phyloP scores from a whole-genome alignment of 2,329 filamentous ascomycete species.

The Aspergillus flavus region DNA sequence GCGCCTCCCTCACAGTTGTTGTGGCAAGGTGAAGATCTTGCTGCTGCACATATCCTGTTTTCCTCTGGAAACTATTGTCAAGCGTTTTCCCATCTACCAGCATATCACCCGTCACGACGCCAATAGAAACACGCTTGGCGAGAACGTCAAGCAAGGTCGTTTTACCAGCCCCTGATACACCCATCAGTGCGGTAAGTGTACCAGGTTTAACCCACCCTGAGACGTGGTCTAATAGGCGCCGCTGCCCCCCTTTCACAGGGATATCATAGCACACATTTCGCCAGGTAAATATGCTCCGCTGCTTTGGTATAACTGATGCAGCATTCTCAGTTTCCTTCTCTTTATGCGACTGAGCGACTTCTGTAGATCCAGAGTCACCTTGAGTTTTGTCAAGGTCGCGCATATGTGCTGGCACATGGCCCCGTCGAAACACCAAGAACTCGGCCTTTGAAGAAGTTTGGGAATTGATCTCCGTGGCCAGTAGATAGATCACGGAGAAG shows the following conservation, averaged over 20 bases:
- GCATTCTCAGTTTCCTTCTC: constrained; percentile 17
- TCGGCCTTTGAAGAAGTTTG: constrained; percentile 66
- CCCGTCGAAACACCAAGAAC: constrained; percentile 66
- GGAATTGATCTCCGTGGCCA: constrained; percentile 67
- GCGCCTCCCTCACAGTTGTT: constrained; percentile 81
- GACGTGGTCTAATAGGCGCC: constrained; percentile 58
- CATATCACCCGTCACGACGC: constrained; percentile 68
- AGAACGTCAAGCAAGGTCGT: constrained; percentile 62
- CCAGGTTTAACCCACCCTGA: constrained; percentile 60
- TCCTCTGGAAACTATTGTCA: constrained; percentile 63
- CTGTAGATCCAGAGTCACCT: constrained; percentile 21
- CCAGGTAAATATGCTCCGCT: constrained; percentile 53
- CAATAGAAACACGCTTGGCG: constrained; percentile 61
- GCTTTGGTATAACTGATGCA: constrained; percentile 32
- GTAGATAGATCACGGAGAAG: constrained; percentile 66
- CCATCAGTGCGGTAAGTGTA: constrained; percentile 60
- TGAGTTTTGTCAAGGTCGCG: constrained; percentile 27
- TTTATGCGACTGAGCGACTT: constrained; percentile 18
- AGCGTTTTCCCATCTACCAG: constrained; percentile 63
- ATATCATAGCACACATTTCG: constrained; percentile 59
- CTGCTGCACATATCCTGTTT: constrained; percentile 69
- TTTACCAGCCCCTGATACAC: constrained; percentile 65
- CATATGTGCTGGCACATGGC: constrained; percentile 50
- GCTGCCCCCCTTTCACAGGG: constrained; percentile 52
- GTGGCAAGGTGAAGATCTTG: constrained; percentile 79